Evolutionary conservation across 192 early-diverging fungal species (phyloP).

Genomic region (Backusella psychrophila): DNA sequence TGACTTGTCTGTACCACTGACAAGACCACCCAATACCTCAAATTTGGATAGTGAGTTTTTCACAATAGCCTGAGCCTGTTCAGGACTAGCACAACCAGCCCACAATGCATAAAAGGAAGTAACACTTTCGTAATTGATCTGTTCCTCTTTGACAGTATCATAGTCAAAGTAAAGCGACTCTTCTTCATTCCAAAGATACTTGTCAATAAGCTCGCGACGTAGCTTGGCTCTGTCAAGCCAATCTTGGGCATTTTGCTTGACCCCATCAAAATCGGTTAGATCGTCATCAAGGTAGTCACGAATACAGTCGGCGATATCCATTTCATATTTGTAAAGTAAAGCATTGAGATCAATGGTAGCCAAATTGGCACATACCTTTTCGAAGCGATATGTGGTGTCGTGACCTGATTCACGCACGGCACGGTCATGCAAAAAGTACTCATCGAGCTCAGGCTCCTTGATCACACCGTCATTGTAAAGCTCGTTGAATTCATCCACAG

Average conservation of each 20-base stretch:
- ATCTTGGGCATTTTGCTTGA: constrained; percentile 45
- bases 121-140: constrained; percentile 82
- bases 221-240: constrained; percentile 67
- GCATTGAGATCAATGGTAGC: constrained; percentile 92
- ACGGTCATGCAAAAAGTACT: constrained; percentile 96
- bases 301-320: constrained; percentile 80
- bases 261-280: constrained; percentile 43
- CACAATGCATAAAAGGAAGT: constrained; percentile 91
- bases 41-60: constrained; percentile 61
- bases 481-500: constrained; percentile 69
- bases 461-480: constrained; percentile 70
- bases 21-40: constrained; percentile 88
- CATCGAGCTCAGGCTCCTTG: constrained; percentile 82
- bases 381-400: constrained; percentile 93
- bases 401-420: constrained; percentile 96
- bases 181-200: constrained; percentile 82
- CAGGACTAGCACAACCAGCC: constrained; percentile 73
- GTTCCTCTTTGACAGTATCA: constrained; percentile 64
- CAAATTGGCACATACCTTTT: constrained; percentile 85
- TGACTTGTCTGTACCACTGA: constrained; percentile 87
- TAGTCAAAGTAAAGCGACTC: constrained; percentile 87
- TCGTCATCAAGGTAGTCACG: constrained; percentile 54
- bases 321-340: constrained; percentile 94
- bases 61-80: constrained; percentile 77
- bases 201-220: constrained; percentile 66